Conservation (phyloP, 805 yeast genomes). For the Wickerhamiella slavikovae region DNA sequence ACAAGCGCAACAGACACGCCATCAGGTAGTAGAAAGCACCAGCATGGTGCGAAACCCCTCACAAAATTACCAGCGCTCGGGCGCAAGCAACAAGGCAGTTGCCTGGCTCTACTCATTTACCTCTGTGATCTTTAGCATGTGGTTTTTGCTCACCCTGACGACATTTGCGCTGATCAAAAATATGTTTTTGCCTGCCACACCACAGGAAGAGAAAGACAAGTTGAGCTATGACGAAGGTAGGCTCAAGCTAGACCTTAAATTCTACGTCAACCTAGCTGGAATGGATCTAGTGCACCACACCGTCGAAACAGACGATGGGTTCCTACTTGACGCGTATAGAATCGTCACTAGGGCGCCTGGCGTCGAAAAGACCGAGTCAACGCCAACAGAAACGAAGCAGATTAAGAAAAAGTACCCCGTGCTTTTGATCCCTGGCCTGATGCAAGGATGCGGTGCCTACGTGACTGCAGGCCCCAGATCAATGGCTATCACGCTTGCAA, state of each 20-base stretch:
- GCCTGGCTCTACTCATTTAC: conserved; percentile 3
- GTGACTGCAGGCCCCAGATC: conserved; percentile 68
- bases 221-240: conserved; percentile 18
- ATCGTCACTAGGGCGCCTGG: conserved; percentile 17
- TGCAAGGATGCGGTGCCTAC: conserved; percentile 74
- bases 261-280: conserved; percentile 45
- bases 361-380: conserved; percentile 1
- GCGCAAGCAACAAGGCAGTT: too few species aligned
- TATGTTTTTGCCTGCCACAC: conserved; percentile 2
- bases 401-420: conserved; percentile 49
- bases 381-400: too few species aligned
- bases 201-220: conserved; percentile 3
- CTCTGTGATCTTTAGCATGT: conserved; percentile 11
- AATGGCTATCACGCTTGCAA: conserved; percentile 43
- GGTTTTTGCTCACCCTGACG: conserved; percentile 12
- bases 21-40: too few species aligned
- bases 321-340: conserved; percentile 42
- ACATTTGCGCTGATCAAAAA: conserved; percentile 8
- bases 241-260: conserved; percentile 35
- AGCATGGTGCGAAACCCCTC: too few species aligned
- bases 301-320: conserved; percentile 65
- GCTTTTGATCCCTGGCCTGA: conserved; percentile 62
- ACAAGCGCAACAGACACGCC: too few species aligned
- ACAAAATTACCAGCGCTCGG: too few species aligned
- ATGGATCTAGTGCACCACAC: conserved; percentile 37